phyloP scores from a whole-genome alignment of 768 basidiomycete species.

The Boletus patriciae region DNA sequence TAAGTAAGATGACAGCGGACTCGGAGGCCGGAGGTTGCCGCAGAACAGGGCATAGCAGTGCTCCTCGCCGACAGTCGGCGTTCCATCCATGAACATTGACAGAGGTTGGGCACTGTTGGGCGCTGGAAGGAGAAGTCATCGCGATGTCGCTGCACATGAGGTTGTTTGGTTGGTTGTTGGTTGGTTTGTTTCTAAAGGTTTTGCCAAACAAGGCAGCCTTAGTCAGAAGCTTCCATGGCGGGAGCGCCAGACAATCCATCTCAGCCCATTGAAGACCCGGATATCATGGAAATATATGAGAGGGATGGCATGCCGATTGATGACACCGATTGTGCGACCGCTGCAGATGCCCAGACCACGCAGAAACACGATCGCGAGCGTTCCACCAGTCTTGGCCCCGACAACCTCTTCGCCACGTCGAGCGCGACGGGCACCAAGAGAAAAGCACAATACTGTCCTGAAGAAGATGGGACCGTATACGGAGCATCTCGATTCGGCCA shows the following conservation, averaged over 20 bases:
- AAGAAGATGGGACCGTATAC: constrained; percentile 54
- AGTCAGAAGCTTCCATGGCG: constrained; percentile 8
- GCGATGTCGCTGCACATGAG: too few species aligned
- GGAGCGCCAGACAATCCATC: neutral
- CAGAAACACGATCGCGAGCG: constrained; percentile 40
- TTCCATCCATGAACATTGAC: too few species aligned
- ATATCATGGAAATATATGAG: constrained; percentile 37
- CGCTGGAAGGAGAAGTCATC: too few species aligned
- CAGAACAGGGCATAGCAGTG: neutral
- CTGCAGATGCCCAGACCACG: constrained; percentile 32
- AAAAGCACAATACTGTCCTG: constrained; percentile 16
- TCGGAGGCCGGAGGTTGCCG: neutral
- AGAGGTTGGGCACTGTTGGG: too few species aligned
- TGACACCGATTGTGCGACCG: constrained; percentile 18
- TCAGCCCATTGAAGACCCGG: constrained; percentile 4
- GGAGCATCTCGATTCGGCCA: constrained; percentile 79
- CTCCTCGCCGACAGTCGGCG: neutral
- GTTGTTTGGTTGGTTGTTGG: neutral
- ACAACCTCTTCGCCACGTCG: constrained; percentile 1
- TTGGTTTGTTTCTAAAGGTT: constrained; percentile 1
- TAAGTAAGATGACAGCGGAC: too few species aligned
- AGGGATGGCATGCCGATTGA: constrained; percentile 5
- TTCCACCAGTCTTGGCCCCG: constrained; percentile 15
- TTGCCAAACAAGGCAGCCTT: constrained; percentile 10
- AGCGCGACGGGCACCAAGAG: constrained; percentile 15